A percentile compares a stretch with the other conserved stretches of the same genome.
Conservation (phyloP, 2,329 filamentous ascomycete species). For the Pseudogymnoascus sp. region DNA sequence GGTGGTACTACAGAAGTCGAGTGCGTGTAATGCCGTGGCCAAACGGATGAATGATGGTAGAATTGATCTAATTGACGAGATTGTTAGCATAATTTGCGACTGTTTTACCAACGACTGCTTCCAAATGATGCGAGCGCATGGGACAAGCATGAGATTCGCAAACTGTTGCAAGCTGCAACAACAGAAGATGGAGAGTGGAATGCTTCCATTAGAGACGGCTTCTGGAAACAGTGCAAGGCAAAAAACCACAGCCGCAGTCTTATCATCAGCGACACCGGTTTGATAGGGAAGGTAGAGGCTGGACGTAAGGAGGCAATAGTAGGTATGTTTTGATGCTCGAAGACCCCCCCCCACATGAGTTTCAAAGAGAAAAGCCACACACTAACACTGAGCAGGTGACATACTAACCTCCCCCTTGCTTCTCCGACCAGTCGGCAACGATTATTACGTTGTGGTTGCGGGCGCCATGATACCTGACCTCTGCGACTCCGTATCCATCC, state of each 20-base stretch:
- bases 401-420: not conserved
- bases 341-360: not conserved
- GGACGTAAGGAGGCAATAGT: not conserved
- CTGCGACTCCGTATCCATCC: not conserved
- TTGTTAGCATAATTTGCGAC: not conserved
- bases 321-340: not conserved
- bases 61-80: not conserved
- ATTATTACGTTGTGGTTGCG: not conserved
- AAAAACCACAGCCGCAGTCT: not conserved
- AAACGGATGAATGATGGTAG: not conserved
- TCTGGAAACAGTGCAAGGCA: not conserved
- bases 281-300: not conserved
- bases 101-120: not conserved
- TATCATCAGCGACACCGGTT: not conserved
- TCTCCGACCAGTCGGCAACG: not conserved
- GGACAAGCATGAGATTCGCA: not conserved
- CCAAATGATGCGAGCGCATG: not conserved
- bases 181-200: not conserved
- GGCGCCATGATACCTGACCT: not conserved
- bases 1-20: not conserved
- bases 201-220: not conserved
- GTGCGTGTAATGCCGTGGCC: not conserved
- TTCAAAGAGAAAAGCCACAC: not conserved
- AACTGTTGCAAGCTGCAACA: not conserved
- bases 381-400: not conserved